phyloP scores from a whole-genome alignment of 495 filamentous ascomycete species.

The Neurospora sp. region DNA sequence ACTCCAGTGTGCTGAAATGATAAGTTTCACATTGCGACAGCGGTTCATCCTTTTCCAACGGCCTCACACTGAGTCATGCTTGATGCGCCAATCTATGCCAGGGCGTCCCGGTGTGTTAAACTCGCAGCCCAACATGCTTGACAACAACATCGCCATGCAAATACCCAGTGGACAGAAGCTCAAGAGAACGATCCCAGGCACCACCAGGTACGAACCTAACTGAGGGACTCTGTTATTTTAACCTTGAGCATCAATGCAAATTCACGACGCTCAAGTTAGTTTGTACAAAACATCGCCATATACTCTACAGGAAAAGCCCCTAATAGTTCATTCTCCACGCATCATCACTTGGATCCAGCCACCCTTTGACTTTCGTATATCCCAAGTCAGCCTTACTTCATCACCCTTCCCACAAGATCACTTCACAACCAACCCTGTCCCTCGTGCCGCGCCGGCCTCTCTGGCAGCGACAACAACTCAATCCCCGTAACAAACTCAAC shows the following conservation, averaged over 20 bases:
- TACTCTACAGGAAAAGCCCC: background rate
- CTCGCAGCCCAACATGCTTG: background rate
- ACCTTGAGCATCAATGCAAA: background rate
- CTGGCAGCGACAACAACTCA: background rate
- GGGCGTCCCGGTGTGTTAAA: background rate
- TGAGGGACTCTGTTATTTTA: background rate
- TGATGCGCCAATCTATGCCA: background rate
- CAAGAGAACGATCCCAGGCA: background rate
- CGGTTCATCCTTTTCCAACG: background rate
- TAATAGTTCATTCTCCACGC: background rate
- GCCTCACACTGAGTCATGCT: background rate
- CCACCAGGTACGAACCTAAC: background rate
- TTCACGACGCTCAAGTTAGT: background rate
- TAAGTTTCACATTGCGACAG: background rate
- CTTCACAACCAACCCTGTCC: background rate
- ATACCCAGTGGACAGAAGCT: background rate
- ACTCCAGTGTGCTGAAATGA: background rate
- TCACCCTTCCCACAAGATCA: background rate
- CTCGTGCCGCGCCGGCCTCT: background rate
- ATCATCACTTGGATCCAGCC: background rate
- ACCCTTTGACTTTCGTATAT: too few relatives aligned
- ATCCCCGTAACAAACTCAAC: background rate
- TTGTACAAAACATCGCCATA: background rate
- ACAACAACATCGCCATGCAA: background rate
- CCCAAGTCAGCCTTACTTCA: too few relatives aligned